These are phyloP conservation scores for Panus rudis DNA, from an alignment of 768 basidiomycete genomes.

Conservation along the genomic window DNA sequence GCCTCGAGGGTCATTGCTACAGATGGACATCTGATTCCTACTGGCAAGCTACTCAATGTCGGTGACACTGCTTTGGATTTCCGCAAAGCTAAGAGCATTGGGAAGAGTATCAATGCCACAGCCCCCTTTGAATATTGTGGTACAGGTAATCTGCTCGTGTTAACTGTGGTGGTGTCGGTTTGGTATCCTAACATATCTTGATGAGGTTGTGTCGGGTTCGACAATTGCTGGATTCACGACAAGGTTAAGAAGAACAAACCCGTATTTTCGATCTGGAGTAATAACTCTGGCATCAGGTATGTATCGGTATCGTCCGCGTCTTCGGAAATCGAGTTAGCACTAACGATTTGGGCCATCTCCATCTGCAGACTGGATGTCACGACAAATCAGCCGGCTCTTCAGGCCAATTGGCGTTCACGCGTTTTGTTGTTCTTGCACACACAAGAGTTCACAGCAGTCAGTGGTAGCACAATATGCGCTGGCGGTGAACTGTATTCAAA, in stretches of 20 bases:
- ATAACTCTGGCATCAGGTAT: constrained; percentile 37
- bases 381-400: constrained; percentile 40
- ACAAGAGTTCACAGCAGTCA: no score
- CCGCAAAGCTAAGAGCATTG: constrained; percentile 34
- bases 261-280: constrained; percentile 37
- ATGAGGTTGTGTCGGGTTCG: constrained; percentile 38
- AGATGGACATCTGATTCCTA: constrained; percentile 35
- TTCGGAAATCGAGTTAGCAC: neutral
- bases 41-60: constrained; percentile 30
- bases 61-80: constrained; percentile 36
- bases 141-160: constrained; percentile 28
- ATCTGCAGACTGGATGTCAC: constrained; percentile 32
- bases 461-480: no score
- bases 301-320: neutral
- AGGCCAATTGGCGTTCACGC: neutral
- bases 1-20: constrained; percentile 34
- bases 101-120: constrained; percentile 31
- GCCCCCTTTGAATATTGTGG: constrained; percentile 29
- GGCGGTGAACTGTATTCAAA: no score
- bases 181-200: neutral
- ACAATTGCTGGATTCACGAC: constrained; percentile 42
- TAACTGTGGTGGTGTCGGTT: neutral
- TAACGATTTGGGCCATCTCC: no score
- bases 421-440: no score
- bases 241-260: constrained; percentile 21